Evolutionary conservation across 176 grass and related monocot species (phyloP), one percentile per base, ranked within the genome.

Genomic region (Cymbopogon citratus): DNA sequence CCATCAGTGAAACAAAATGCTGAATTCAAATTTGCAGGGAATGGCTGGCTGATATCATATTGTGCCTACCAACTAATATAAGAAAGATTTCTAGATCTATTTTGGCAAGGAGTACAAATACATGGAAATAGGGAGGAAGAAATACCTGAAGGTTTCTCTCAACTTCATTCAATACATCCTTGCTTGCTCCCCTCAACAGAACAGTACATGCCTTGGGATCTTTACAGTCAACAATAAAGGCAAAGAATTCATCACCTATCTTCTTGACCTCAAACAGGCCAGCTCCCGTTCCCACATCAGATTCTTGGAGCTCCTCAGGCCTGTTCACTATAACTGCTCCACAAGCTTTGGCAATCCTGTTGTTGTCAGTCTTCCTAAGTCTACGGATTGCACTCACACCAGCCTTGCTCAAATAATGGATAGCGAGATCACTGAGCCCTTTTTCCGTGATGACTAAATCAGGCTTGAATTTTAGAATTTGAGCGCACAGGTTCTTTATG

Each of bases 181-280:
- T 99, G 61, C 96, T 99, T 49, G 96, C 92, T 82, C 96, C 96
- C 81, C 96, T 93, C 48, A 99, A 78, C 40, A 99, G 89, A 79
- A 99, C 96, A 77, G 96, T 95, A 75, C 96, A 99, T 64, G 96
- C 96, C 73, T 99, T 99, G 57, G 96, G 96, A 87, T 99, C 91
- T 89, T 93, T 90, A 87, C 96, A 99, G 44, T 99, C 92, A 1
- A 99, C 87, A 73, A 99, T 93, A 87, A 85, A 99, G 33, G 92
- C 68, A 63, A 99, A 99, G 68, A 93, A 99, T 43, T 99, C 96
- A 74, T 99, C 96, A 62, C 92, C 92, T 69, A 99, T 90, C 87
- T 99, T 99, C 84, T 99, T 99, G 43, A 99, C 75, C 89, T 99
- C 92, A 78, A 95, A 99, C 62, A 99, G 91, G 3, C 92, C 96